Evolutionary conservation across 1,139 yeast species (phyloP).

Genomic region (Pneumocystis sp.): DNA sequence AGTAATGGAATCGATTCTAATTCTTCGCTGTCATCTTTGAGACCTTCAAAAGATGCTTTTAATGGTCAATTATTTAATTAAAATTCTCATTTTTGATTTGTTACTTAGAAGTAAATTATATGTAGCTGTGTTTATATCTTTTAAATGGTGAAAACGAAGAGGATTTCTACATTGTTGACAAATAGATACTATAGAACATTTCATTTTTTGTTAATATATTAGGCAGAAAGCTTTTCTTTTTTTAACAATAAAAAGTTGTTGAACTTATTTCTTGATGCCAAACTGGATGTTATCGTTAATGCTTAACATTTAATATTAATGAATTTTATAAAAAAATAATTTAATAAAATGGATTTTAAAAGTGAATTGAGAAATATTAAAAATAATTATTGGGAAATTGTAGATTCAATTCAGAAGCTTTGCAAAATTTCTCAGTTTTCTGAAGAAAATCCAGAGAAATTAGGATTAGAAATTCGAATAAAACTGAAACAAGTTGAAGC

Average conservation of each 20-base stretch:
- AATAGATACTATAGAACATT: neutral
- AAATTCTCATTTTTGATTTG: neutral
- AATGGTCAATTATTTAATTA: neutral
- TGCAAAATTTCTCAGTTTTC: neutral
- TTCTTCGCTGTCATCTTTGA: neutral
- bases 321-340: neutral
- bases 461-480: neutral
- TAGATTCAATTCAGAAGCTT: neutral
- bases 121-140: neutral
- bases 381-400: neutral
- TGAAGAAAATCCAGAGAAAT: neutral
- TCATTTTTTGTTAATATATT: neutral
- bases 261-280: neutral
- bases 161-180: neutral
- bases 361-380: neutral
- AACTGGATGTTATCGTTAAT: neutral
- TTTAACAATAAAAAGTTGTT: neutral
- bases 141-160: neutral
- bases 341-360: neutral
- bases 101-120: neutral
- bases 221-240: neutral
- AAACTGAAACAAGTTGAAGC: neutral
- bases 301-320: neutral
- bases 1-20: neutral
- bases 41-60: neutral